Conservation (phyloP, 352 stramenopile species). For the Elongisporangium anandrum region DNA sequence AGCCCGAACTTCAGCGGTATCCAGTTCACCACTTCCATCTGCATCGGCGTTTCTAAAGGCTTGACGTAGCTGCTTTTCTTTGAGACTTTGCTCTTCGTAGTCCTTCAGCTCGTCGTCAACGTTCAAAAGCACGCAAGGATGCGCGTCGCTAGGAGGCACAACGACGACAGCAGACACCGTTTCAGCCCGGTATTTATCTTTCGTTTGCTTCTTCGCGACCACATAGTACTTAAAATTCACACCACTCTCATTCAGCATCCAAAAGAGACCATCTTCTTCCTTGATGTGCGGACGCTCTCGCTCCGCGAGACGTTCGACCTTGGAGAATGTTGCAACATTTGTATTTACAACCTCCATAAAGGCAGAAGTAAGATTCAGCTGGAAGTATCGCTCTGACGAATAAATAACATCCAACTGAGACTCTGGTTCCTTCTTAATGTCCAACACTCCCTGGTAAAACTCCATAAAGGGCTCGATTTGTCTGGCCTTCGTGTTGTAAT, state of each 20-base stretch:
- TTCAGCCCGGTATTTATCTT: constrained; percentile 43
- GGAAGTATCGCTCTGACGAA: constrained; percentile 79
- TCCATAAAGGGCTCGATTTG: constrained; percentile 85
- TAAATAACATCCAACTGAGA: constrained; percentile 64
- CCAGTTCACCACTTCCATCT: constrained; percentile 72
- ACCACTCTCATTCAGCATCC: constrained; percentile 81
- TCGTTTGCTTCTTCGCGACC: constrained; percentile 61
- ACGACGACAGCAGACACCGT: constrained; percentile 47
- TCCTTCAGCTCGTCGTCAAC: constrained; percentile 62
- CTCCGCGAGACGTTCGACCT: constrained; percentile 37
- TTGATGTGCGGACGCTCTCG: constrained; percentile 72
- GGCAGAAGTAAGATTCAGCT: constrained; percentile 79
- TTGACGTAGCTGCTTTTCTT: constrained; percentile 82
- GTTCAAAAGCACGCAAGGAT: constrained; percentile 60
- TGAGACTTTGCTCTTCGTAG: constrained; percentile 73
- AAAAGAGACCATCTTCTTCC: constrained; percentile 78
- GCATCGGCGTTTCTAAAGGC: constrained; percentile 73
- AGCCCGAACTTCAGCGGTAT: constrained; percentile 68
- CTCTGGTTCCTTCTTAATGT: constrained; percentile 73
- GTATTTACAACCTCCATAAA: constrained; percentile 82
- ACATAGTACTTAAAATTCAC: constrained; percentile 81
- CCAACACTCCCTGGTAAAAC: constrained; percentile 75
- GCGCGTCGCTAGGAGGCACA: constrained; percentile 41
- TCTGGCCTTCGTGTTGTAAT: constrained; percentile 77
- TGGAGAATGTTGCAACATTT: constrained; percentile 61